Conservation (phyloP, 345 rosid species). For the Noccaea bulbosa region DNA sequence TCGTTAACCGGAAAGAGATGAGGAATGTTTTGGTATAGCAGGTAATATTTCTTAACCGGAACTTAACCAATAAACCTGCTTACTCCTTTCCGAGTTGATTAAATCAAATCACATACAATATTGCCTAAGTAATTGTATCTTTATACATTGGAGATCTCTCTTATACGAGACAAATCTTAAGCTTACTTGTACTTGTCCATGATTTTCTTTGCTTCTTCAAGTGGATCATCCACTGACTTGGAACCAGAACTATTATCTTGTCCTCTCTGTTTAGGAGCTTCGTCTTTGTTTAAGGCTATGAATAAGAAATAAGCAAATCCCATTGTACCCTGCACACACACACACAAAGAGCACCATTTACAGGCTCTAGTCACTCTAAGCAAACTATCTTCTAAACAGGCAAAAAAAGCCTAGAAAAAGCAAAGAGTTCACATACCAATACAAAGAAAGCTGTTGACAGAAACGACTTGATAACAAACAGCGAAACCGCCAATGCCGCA, state of each 20-base stretch:
- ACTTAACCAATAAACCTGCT: neutral
- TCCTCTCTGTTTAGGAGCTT: slow-evolving; percentile 55
- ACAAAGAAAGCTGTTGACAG: slow-evolving; percentile 81
- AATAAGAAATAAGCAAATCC: slow-evolving; percentile 82
- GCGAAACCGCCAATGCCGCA: slow-evolving; percentile 52
- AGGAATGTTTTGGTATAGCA: neutral
- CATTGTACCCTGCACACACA: slow-evolving; percentile 75
- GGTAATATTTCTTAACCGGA: neutral
- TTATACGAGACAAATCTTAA: neutral
- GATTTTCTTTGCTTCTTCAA: slow-evolving; percentile 88
- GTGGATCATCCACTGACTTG: slow-evolving; percentile 49
- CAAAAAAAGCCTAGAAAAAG: neutral
- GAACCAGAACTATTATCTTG: slow-evolving; percentile 37
- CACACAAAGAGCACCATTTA: neutral
- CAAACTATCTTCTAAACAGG: neutral
- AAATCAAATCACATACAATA: slow-evolving; percentile 6
- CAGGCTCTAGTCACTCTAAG: neutral
- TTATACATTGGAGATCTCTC: slow-evolving; percentile 17
- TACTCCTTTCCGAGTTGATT: neutral
- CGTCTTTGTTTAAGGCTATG: slow-evolving; percentile 86
- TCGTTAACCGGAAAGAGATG: neutral
- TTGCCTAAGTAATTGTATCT: slow-evolving; percentile 5
- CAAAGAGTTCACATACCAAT: slow-evolving; percentile 54
- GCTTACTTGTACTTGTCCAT: slow-evolving; percentile 90
- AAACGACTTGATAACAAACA: slow-evolving; percentile 69